Base-by-base conservation (phyloP, 768 basidiomycete species). In the Mycena filopes region DNA sequence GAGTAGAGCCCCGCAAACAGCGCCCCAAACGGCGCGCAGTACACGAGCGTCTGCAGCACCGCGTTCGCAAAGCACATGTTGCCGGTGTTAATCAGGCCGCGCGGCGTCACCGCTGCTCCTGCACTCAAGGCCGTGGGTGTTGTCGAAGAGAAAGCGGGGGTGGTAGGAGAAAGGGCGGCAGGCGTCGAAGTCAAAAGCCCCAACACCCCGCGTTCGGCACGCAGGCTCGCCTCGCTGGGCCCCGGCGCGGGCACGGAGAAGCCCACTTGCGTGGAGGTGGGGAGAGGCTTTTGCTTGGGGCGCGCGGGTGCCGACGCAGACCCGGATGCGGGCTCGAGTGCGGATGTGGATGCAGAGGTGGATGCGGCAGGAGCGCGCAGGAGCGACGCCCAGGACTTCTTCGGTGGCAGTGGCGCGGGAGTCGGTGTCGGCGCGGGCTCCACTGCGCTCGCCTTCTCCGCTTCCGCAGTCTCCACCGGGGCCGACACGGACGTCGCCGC, bases 51-150 rank as follows among this genome's bases (percentile, higher is more conserved):
- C 79, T 99, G 97, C 31, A 99, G 81, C 25, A 98, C 93, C 0
- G 95, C 89, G 72, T 98, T 99, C 29, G 96, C 96, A 74, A 98
- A 99, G 76, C 97, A 99, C 89, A 98, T 90, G 78, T 99, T 99
- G 0, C 97, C 96, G 3, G 88, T 91, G 77, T 99, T 99, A 70
- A 99, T 83, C 51, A 99, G 79, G 6, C 97, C 97, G 16, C 96
- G 83, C 0, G 94, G 88, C 9, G 67, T 21, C 71, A 59, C 26
- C 56, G 57, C 16, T 60, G n/a, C 21, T 36, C n/a, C 9, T 26
- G 25, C 51, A 15, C 56, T 15, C 18, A 20, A 28, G 25, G 16
- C 26, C 5, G 42, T 42, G 5, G 29, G n/a, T n/a, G n/a, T n/a
- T n/a, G n/a, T n/a, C n/a, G n/a, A n/a, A n/a, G n/a, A n/a, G n/a